Conservation (phyloP, 306 rosid species). For the Crataegus laevigata region DNA sequence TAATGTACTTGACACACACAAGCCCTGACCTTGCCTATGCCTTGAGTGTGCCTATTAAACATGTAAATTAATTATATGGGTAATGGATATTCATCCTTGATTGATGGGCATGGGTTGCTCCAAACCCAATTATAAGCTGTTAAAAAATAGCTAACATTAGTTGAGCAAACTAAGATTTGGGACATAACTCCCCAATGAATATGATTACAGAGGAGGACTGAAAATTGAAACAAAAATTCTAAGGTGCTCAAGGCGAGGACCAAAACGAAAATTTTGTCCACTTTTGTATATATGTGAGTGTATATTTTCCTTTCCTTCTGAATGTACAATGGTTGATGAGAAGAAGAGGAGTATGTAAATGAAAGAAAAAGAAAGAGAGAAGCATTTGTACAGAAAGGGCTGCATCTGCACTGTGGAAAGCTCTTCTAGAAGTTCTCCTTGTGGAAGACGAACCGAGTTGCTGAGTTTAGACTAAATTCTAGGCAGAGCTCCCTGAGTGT, state of each 20-base stretch:
- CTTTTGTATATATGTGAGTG: neutral
- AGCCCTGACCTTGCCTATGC: too few relatives aligned
- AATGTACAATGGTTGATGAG: neutral
- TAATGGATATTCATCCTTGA: too few relatives aligned
- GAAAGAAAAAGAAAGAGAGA: neutral
- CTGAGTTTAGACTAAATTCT: conserved; percentile 30
- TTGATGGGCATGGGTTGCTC: too few relatives aligned
- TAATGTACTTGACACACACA: too few relatives aligned
- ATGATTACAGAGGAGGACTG: neutral
- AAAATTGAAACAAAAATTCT: neutral
- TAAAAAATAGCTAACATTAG: neutral
- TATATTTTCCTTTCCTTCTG: neutral
- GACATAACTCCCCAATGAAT: neutral
- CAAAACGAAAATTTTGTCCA: neutral
- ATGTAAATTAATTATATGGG: too few relatives aligned
- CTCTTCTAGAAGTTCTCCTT: conserved; percentile 76
- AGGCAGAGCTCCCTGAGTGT: conserved; percentile 29
- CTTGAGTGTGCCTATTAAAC: too few relatives aligned
- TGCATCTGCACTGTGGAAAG: neutral
- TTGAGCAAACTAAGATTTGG: neutral
- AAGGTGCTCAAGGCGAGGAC: neutral
- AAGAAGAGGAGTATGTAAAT: neutral
- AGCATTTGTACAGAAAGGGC: neutral
- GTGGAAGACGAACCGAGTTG: conserved; percentile 68
- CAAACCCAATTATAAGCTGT: neutral